A percentile compares a stretch with the other conserved stretches of the same genome.
Evolutionary conservation across 2,329 filamentous ascomycete species (phyloP).

Genomic region (Dactylellina drechsleri): DNA sequence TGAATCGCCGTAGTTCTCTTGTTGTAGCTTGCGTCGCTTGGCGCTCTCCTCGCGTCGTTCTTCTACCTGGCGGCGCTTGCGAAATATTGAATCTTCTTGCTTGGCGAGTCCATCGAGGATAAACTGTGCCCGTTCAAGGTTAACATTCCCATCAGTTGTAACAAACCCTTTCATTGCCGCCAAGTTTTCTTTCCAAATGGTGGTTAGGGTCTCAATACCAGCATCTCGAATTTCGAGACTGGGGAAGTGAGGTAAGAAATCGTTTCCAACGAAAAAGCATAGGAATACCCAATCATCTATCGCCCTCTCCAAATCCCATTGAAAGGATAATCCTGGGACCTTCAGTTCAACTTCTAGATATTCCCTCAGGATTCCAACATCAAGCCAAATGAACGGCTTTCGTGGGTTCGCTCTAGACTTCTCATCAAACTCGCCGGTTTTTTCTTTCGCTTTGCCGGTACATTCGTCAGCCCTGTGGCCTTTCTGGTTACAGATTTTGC

Average conservation of each 20-base stretch:
- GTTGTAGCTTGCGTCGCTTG: constrained; percentile 79
- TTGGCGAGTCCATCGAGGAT: constrained; percentile 89
- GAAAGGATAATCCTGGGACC: constrained; percentile 82
- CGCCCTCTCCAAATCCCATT: constrained; percentile 91
- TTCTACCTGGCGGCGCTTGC: constrained; percentile 83
- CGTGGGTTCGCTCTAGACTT: constrained; percentile 71
- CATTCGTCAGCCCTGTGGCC: constrained; percentile 91
- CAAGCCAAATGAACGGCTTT: constrained; percentile 98
- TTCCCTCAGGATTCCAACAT: constrained; percentile 89
- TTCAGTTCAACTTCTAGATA: constrained; percentile 91
- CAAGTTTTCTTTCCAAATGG: constrained; percentile 96
- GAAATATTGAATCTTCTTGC: constrained; percentile 94
- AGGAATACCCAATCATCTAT: constrained; percentile 99
- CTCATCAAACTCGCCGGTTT: constrained; percentile 81
- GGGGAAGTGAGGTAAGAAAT: constrained; percentile 97
- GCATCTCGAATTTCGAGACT: constrained; percentile 97
- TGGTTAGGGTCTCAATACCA: constrained; percentile 92
- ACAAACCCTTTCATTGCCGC: constrained; percentile 93
- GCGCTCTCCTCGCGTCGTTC: constrained; percentile 82
- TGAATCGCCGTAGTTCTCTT: constrained; percentile 62
- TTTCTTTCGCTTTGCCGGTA: constrained; percentile 79
- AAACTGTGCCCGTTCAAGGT: constrained; percentile 84
- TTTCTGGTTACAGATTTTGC: constrained; percentile 88
- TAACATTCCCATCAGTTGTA: constrained; percentile 92
- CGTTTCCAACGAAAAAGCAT: constrained; percentile 98